Evolutionary conservation across 2,329 filamentous ascomycete species (phyloP), one percentile per base, ranked within the genome.

Genomic region (Clonostachys rhizophaga): DNA sequence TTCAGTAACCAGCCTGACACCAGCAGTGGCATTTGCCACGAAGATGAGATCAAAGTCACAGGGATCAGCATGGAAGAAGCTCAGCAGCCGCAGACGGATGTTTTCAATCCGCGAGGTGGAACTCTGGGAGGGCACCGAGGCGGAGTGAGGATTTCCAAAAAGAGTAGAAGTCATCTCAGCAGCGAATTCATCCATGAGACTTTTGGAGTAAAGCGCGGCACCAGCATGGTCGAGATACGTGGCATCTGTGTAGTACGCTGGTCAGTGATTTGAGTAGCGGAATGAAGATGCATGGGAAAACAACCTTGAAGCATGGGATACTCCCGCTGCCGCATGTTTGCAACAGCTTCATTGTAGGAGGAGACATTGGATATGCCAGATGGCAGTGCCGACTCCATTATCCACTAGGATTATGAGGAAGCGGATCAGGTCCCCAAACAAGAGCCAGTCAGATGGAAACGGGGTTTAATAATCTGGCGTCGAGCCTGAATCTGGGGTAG

Each of bases 171-270:
- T 84, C 77, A 96, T 86, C 50, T 94, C 88, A n/a, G 70, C 65
- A 9, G 89, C 82, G 66, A 95, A 96, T 20, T 71, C 74, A 54
- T 92, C 86, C 64, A 97, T 84, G 20, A 94, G 68, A 33, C 88
- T 91, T 63, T 87, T 92, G 40, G 90, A 75, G 60, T 87, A 89
- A 1, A 87, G 73, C 0, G 91, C 92, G n/a, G 89, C 89, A n/a
- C 91, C 92, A 0, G 91, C 91, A 85, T 97, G 91, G 58, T 97
- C 92, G 48, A 97, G 84, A 64, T 96, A 97, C 42, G 84, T 75
- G 10, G 81, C 82, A 45, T 79, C 89, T 92, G 47, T 33, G 9
- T 4, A 17, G 17, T 20, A n/a, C 9, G 30, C 13, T 18, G 36
- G 34, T 50, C 42, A 52, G 50, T 52, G 43, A 54, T 46, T 24